phyloP scores from a whole-genome alignment of 169 alveolate genomes.

The Perkinsus olseni region DNA sequence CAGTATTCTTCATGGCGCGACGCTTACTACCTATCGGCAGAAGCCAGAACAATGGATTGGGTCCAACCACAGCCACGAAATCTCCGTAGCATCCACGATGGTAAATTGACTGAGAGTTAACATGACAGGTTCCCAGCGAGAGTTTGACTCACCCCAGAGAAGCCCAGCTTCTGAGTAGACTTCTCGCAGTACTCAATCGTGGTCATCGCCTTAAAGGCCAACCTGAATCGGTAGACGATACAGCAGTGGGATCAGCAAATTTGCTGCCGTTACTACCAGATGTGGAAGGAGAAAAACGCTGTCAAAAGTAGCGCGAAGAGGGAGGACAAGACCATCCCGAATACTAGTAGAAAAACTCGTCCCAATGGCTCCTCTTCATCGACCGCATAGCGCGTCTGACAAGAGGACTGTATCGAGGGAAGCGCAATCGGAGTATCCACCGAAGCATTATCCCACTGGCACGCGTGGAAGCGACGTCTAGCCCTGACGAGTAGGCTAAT shows the following conservation, averaged over 20 bases:
- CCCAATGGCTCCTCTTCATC: conserved; percentile 38
- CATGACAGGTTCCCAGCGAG: neutral
- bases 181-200: conserved; percentile 71
- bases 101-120: conserved; percentile 18
- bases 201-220: conserved; percentile 51
- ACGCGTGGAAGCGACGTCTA: no score
- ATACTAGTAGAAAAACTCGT: conserved; percentile 44
- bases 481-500: no score
- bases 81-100: conserved; percentile 28
- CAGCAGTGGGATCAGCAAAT: neutral
- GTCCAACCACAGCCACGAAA: conserved; percentile 31
- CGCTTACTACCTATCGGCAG: conserved; percentile 34
- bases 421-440: conserved; percentile 2
- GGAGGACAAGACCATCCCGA: conserved; percentile 49
- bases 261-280: conserved; percentile 34
- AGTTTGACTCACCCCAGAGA: neutral
- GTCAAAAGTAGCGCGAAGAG: conserved; percentile 43
- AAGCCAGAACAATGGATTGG: conserved; percentile 34
- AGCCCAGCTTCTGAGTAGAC: conserved; percentile 12
- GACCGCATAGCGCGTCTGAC: neutral
- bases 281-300: conserved; percentile 55
- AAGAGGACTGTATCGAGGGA: neutral
- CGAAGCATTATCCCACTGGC: no score
- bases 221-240: conserved; percentile 15
- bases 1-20: no score